A percentile compares a stretch with the other conserved stretches of the same genome.
Evolutionary conservation across 2,329 filamentous ascomycete species (phyloP).

Genomic region (Calonectria pseudoreteaudii): DNA sequence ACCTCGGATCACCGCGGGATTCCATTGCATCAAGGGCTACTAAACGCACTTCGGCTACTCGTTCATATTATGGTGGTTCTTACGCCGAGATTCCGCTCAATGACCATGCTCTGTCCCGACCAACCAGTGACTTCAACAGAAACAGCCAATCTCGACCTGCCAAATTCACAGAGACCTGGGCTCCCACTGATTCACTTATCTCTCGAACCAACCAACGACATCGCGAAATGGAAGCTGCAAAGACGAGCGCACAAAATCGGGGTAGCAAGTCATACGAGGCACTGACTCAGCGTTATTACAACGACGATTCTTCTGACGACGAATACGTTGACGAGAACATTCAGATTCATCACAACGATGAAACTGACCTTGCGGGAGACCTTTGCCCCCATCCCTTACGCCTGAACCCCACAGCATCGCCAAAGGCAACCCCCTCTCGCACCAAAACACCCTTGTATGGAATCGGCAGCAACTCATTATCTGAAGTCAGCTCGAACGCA

Average conservation of each 20-base stretch:
- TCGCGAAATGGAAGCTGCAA: constrained; percentile 54
- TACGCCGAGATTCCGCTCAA: constrained; percentile 64
- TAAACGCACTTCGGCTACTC: constrained; percentile 59
- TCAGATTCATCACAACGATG: constrained; percentile 40
- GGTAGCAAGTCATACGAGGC: constrained; percentile 58
- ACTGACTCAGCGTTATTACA: constrained; percentile 58
- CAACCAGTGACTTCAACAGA: constrained; percentile 36
- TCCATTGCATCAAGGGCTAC: constrained; percentile 57
- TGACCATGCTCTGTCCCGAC: constrained; percentile 49
- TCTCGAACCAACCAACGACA: constrained; percentile 66
- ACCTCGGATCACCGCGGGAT: constrained; percentile 57
- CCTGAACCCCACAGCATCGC: constrained; percentile 56
- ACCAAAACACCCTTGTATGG: constrained; percentile 38
- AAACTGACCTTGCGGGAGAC: constrained; percentile 38
- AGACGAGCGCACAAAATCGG: constrained; percentile 47
- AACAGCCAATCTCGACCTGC: constrained; percentile 52
- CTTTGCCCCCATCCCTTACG: constrained; percentile 66
- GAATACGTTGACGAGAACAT: constrained; percentile 54
- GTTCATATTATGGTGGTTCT: constrained; percentile 53
- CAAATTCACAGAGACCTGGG: constrained; percentile 68
- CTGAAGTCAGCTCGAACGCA: constrained; percentile 60
- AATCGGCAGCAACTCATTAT: constrained; percentile 48
- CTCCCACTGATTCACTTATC: constrained; percentile 65
- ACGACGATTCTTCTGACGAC: constrained; percentile 54
- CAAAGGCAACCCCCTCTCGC: constrained; percentile 30